These are phyloP conservation scores for Talaromyces piceae DNA, from an alignment of 2,329 filamentous ascomycete genomes.

Conservation along the genomic window DNA sequence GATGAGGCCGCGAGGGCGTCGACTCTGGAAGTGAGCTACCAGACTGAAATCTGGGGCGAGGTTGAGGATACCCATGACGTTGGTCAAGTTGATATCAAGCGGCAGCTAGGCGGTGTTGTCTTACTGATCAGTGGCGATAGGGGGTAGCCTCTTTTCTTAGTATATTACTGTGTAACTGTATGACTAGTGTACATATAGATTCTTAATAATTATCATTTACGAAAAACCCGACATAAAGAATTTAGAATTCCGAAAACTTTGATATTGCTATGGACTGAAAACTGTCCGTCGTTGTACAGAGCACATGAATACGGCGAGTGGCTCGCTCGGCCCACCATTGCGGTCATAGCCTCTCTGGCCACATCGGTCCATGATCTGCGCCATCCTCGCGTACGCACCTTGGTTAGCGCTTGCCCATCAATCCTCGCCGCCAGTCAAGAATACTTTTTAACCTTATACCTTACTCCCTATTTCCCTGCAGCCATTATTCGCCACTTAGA, in stretches of 20 bases:
- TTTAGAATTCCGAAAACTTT: too few relatives aligned
- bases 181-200: neutral
- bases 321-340: neutral
- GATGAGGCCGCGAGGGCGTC: conserved; percentile 73
- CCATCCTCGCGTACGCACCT: neutral
- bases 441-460: neutral
- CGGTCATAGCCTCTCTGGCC: neutral
- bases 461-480: neutral
- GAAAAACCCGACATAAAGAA: too few relatives aligned
- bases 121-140: conserved; percentile 62
- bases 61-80: conserved; percentile 98
- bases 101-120: conserved; percentile 82
- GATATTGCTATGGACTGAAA: neutral
- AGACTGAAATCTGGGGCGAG: conserved; percentile 87
- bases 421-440: too few relatives aligned
- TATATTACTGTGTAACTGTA: neutral
- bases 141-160: conserved; percentile 16
- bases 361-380: neutral
- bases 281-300: neutral
- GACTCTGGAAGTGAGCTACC: conserved; percentile 81
- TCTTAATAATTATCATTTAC: neutral
- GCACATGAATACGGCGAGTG: neutral
- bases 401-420: neutral
- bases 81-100: conserved; percentile 76
- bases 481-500: neutral